Base-by-base conservation (phyloP, 305 asterid species). In the Fraxinus ornus region DNA sequence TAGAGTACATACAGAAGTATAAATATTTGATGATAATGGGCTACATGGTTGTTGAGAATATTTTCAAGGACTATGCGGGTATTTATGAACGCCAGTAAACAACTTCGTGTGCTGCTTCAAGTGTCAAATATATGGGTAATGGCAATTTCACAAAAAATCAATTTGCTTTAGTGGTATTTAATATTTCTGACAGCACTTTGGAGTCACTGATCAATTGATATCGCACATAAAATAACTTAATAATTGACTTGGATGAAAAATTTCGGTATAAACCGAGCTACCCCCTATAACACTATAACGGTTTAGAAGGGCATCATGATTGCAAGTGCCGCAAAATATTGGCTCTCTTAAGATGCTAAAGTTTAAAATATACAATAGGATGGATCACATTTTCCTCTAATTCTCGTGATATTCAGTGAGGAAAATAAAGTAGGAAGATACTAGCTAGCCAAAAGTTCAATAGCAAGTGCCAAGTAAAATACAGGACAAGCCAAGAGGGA, bases 401-500 rank as follows among this genome's bases (percentile, higher is more conserved):
- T 79, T 33, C 30, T 60, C 26, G 17, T 57, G 76, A 3, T 49
- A 83, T 21, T 71, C 17, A 44, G 7, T 24, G 77, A 68, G 19
- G 10, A 60, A 64, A 24, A 1, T 72, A 78, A 19, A 36, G 74
- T 6, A 36, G 78, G 70, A 21, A 26, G 19, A 30, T 49, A 77
- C 30, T 73, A 66, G 77, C 78, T 28, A 32, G 52, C 17, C 81
- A 82, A 35, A 75, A 73, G 75, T 60, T 64, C 47, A 24, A 76
- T 9, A 37, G 71, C 49, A 39, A 39, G 49, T 39, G 49, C 49
- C 82, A 70, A 13, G 32, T 28, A 72, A 66, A 28, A 21, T 39
- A 77, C 77, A 78, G 76, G 39, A 75, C 39, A 66, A 64, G 73
- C 80, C 60, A 60, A 57, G 76, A 33, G 76, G 77, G 76, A 75